phyloP scores from a whole-genome alignment of 495 filamentous ascomycete genomes.

The Hyaloscypha variabilis region DNA sequence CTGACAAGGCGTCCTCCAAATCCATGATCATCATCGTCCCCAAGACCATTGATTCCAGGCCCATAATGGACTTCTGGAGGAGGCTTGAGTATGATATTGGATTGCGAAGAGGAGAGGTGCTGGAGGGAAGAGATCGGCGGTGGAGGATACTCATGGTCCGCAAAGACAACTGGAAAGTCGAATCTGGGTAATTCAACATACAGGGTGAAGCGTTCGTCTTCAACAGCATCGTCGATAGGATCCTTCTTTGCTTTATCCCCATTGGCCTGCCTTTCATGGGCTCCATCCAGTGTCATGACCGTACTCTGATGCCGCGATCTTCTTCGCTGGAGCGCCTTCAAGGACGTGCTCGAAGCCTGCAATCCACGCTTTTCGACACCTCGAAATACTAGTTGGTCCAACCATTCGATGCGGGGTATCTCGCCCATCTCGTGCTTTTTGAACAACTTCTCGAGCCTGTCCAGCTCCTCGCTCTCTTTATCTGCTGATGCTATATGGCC shows the following conservation, averaged over 20 bases:
- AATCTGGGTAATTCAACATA: conserved; percentile 93
- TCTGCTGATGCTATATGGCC: conserved; percentile 36
- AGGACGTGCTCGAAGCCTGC: conserved; percentile 46
- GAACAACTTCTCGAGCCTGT: conserved; percentile 81
- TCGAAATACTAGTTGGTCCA: conserved; percentile 91
- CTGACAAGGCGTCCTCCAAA: conserved; percentile 65
- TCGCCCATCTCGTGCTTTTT: conserved; percentile 99
- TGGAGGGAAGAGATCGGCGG: conserved; percentile 75
- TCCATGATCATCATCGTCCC: conserved; percentile 53
- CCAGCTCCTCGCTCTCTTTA: conserved; percentile 74
- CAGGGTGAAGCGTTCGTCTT: conserved; percentile 68
- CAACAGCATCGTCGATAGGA: conserved; percentile 35
- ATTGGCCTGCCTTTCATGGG: conserved; percentile 37
- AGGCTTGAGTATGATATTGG: conserved; percentile 71
- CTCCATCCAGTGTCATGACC: conserved; percentile 26
- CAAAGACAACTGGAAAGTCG: conserved; percentile 94
- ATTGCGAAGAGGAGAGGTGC: conserved; percentile 61
- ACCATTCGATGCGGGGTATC: conserved; percentile 88
- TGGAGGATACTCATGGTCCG: conserved; percentile 87
- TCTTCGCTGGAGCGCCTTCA: conserved; percentile 25
- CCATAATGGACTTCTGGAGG: conserved; percentile 82
- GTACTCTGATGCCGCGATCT: conserved; percentile 33
- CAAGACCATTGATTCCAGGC: conserved; percentile 70
- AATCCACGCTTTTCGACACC: conserved; percentile 76
- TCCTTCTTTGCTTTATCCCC: conserved; percentile 34